Percentiles rank a stretch among this genome's conserved stretches.
phyloP scores from a whole-genome alignment of 257 asterid species.

The Solanum okadae region DNA sequence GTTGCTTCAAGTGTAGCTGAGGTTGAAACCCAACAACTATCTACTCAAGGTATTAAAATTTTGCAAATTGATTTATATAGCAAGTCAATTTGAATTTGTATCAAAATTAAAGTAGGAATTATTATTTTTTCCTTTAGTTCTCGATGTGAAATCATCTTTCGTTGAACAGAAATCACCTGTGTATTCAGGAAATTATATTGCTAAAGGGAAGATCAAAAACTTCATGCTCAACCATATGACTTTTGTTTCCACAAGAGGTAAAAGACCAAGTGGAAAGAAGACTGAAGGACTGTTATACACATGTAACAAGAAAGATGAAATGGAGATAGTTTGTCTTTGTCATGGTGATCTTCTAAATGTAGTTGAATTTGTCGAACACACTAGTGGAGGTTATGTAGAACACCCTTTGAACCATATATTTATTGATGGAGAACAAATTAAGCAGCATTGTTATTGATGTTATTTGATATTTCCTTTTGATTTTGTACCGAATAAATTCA shows the following conservation, averaged over 20 bases:
- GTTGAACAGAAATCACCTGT: neutral
- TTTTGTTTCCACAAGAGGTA: constrained; percentile 39
- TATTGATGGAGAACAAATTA: constrained; percentile 6
- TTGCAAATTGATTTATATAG: no score
- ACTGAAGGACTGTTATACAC: constrained; percentile 27
- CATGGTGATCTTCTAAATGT: constrained; percentile 67
- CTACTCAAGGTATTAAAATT: constrained; percentile 28
- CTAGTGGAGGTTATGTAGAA: constrained; percentile 41
- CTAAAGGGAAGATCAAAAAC: constrained; percentile 8
- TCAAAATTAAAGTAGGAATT: no score
- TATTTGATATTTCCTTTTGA: no score
- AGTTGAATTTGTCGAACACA: constrained; percentile 24
- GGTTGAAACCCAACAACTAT: constrained; percentile 18
- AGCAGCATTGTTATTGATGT: no score
- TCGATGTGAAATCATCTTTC: no score
- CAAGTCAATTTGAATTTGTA: no score
- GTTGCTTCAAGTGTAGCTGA: constrained; percentile 44
- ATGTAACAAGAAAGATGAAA: constrained; percentile 51
- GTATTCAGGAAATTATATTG: neutral
- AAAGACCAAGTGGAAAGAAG: constrained; percentile 22
- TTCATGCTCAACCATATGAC: constrained; percentile 48
- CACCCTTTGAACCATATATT: constrained; percentile 66
- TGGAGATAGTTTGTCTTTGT: constrained; percentile 65
- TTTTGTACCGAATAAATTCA: no score
- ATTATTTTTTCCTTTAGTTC: no score